phyloP scores from a whole-genome alignment of 139 green algal genomes.

The Asterochloris sp. region DNA sequence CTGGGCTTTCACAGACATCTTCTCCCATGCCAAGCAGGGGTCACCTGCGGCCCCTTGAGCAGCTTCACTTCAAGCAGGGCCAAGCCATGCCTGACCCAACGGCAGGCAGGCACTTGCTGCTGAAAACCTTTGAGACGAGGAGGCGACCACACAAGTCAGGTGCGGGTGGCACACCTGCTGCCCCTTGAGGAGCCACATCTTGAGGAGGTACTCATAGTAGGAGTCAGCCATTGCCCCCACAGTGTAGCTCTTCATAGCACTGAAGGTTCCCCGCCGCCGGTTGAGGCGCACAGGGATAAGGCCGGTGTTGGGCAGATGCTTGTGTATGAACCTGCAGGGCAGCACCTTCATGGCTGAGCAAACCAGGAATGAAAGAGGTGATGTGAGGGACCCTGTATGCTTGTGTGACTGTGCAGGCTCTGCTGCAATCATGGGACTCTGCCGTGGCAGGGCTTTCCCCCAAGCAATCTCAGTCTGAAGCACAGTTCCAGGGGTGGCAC shows the following conservation, averaged over 20 bases:
- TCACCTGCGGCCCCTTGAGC: too few species aligned
- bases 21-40: too few species aligned
- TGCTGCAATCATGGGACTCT: background rate
- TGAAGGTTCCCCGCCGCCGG: background rate
- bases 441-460: background rate
- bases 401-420: background rate
- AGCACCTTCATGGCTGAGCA: background rate
- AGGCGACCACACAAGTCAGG: background rate
- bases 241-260: background rate
- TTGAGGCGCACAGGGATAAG: conserved; percentile 22
- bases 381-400: background rate
- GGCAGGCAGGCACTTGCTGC: too few species aligned
- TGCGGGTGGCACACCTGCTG: background rate
- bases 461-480: background rate
- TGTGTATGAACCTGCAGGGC: background rate
- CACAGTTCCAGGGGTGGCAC: too few species aligned
- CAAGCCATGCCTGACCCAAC: background rate
- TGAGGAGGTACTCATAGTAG: conserved; percentile 43
- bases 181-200: conserved; percentile 17
- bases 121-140: background rate
- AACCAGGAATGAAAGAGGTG: background rate
- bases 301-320: conserved; percentile 5
- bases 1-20: too few species aligned
- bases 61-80: too few species aligned
- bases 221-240: conserved; percentile 32